A percentile compares a stretch with the other conserved stretches of the same genome.
phyloP scores from a whole-genome alignment of 768 basidiomycete genomes.

The Pisolithus tinctorius region DNA sequence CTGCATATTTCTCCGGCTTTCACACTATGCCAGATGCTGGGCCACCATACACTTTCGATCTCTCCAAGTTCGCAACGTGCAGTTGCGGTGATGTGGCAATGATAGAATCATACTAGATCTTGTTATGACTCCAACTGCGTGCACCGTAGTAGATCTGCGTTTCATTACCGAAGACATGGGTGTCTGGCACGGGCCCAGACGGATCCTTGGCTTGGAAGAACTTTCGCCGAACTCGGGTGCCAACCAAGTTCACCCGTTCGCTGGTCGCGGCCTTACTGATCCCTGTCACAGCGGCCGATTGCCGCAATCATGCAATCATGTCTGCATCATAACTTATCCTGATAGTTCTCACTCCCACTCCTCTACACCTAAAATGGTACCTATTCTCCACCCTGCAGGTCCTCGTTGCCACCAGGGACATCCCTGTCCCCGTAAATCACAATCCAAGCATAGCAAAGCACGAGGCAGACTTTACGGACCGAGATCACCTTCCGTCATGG shows the following conservation, averaged over 20 bases:
- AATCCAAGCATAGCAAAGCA: constrained; percentile 12
- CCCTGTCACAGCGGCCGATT: constrained; percentile 13
- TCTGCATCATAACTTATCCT: background rate
- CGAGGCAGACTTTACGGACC: constrained; percentile 21
- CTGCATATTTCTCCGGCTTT: background rate
- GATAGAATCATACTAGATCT: background rate
- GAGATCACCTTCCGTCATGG: constrained; percentile 15
- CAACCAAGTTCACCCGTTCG: constrained; percentile 10
- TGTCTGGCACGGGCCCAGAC: constrained; percentile 2
- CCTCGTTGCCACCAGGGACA: constrained; percentile 21
- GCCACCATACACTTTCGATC: background rate
- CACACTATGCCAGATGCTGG: background rate
- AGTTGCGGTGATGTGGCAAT: background rate
- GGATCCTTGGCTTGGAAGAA: constrained; percentile 25
- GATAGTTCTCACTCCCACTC: background rate
- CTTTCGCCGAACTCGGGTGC: constrained; percentile 12
- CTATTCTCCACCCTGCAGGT: constrained; percentile 23
- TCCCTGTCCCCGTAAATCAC: constrained; percentile 16
- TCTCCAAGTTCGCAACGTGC: background rate
- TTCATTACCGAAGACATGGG: constrained; percentile 25
- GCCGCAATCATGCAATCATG: background rate
- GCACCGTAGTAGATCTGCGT: constrained; percentile 23
- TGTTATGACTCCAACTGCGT: background rate
- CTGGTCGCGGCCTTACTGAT: constrained; percentile 13
- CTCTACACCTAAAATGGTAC: constrained; percentile 26